A percentile compares a stretch with the other conserved stretches of the same genome.
phyloP scores from a whole-genome alignment of 1,284 basidiomycete genomes.

The Meripilus lineatus region DNA sequence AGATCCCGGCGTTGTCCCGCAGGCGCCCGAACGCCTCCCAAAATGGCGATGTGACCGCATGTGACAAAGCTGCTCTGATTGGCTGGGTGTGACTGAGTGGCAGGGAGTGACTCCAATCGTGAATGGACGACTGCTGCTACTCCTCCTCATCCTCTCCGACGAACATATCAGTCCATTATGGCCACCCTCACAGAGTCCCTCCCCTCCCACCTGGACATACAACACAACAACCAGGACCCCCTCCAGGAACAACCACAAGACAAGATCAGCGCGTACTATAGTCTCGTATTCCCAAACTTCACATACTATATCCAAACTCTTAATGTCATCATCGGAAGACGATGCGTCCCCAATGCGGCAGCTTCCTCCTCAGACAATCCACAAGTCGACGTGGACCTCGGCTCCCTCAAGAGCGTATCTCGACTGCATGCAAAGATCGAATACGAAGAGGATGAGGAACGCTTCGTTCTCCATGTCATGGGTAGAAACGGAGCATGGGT shows the following conservation, averaged over 20 bases:
- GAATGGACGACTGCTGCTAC: not conserved
- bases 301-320: constrained; percentile 65
- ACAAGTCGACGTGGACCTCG: constrained; percentile 92
- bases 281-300: constrained; percentile 88
- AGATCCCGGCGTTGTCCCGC: not conserved
- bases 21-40: not conserved
- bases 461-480: constrained; percentile 87
- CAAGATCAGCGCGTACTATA: constrained; percentile 90
- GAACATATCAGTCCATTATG: constrained; percentile 20
- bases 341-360: constrained; percentile 34
- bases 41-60: too few relatives aligned
- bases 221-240: constrained; percentile 28
- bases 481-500: constrained; percentile 98
- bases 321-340: constrained; percentile 53
- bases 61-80: too few relatives aligned
- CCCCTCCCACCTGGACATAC: constrained; percentile 21
- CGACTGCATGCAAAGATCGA: constrained; percentile 94
- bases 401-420: constrained; percentile 95
- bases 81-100: too few relatives aligned
- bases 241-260: constrained; percentile 37
- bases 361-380: constrained; percentile 38
- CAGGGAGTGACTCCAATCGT: not conserved
- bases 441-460: constrained; percentile 82
- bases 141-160: not conserved
- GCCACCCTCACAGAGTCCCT: constrained; percentile 29